A percentile compares a stretch with the other conserved stretches of the same genome.
Conservation (phyloP, 495 filamentous ascomycete genomes). For the Daldinia vernicosa region DNA sequence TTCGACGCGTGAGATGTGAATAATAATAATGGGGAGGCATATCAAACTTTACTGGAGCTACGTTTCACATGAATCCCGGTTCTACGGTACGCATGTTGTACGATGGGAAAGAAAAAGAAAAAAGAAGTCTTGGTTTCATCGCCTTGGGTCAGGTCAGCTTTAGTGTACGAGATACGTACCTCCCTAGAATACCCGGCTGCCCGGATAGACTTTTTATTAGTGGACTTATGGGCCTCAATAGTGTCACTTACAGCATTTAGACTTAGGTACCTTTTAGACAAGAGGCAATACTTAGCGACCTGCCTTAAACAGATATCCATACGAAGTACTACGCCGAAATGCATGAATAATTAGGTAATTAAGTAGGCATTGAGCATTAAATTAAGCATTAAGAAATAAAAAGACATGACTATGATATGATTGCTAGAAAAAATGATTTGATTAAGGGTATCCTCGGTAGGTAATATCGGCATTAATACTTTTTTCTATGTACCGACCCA, state of each 20-base stretch:
- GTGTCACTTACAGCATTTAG: not conserved
- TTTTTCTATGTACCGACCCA: not conserved
- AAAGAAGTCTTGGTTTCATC: not conserved
- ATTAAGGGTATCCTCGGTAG: slow-evolving; percentile 18
- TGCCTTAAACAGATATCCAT: not conserved
- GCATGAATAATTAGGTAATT: not conserved
- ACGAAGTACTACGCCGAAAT: not conserved
- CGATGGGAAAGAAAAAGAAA: not conserved
- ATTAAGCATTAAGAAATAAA: not conserved
- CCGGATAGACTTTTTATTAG: slow-evolving; percentile 3
- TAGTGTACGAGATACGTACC: not conserved
- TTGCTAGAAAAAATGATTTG: slow-evolving; percentile 6
- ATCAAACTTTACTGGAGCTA: slow-evolving; percentile 7
- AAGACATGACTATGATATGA: not conserved
- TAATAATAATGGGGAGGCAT: slow-evolving; percentile 3
- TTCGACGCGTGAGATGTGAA: not conserved
- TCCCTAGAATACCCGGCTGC: slow-evolving; percentile 3
- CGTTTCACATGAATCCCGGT: slow-evolving; percentile 6
- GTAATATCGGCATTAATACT: slow-evolving; percentile 1
- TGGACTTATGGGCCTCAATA: not conserved
- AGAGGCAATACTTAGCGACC: not conserved
- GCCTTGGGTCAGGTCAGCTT: not conserved
- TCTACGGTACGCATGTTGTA: slow-evolving; percentile 8
- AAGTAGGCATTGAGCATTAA: not conserved
- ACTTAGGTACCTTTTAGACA: not conserved